Evolutionary conservation across 495 filamentous ascomycete species (phyloP), one percentile per base, ranked within the genome.

Genomic region (Trichocladium uniseriatum): DNA sequence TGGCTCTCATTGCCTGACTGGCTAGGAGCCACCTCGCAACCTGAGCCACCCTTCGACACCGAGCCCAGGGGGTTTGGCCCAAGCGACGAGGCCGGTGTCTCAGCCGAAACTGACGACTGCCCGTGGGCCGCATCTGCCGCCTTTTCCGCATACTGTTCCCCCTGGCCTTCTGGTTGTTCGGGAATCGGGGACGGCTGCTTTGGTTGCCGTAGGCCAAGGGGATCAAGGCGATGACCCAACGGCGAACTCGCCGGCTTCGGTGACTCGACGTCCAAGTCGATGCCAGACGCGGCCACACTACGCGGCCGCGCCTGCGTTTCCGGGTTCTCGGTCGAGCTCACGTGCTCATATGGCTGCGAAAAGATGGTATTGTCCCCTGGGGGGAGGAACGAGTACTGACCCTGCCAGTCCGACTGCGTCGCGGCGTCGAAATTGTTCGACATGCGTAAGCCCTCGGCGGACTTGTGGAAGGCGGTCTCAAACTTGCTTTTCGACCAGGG

Each of bases 351-450:
- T 31, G 69, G 42, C 45, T 72, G 69, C 29, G 71, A 60, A 57
- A 74, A 73, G 45, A 77, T 61, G 49, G 53, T 69, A 58, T 62
- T 71, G 52, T 76, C 74, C 49, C 69, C 71, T 38, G 73, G 65
- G 42, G 74, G 72, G 38, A 75, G 69, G 58, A 73, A 79, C 34
- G 75, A 73, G 62, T 77, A 78, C 59, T 73, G 73, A 58, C 74
- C 70, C 59, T 71, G 74, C 76, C 76, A 79, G 69, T 79, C 74
- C 58, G 76, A 70, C 72, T 78, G 75, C 65, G 76, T 73, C 57
- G 72, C 70, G 48, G 69, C 49, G 64, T 73, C 71, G 62, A 68
- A 70, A 62, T 74, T 69, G 71, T 72, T 76, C 73, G 76, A 78
- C 76, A 79, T 79, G 69, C 76, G 76, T 74, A 71, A 64, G 65